Conservation (phyloP, 192 early-diverging fungal species). For the Coemansia sp. region DNA sequence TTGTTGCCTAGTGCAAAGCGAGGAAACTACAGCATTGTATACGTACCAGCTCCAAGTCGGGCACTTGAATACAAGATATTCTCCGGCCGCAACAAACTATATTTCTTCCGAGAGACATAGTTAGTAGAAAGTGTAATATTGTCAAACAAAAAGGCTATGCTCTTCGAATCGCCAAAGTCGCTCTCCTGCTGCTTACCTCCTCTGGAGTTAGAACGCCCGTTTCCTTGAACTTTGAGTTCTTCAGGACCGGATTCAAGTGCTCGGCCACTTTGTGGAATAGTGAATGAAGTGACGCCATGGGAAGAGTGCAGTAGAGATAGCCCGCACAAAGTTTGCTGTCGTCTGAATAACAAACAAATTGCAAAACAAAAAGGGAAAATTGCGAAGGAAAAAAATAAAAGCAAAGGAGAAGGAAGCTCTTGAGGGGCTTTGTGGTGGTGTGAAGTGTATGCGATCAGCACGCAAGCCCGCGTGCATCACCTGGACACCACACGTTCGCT, state of each 20-base stretch:
- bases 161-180: background rate
- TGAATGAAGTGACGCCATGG: constrained; percentile 64
- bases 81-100: constrained; percentile 93
- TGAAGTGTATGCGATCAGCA: too few species aligned
- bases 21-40: background rate
- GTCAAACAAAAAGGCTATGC: background rate
- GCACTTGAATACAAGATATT: constrained; percentile 98
- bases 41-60: constrained; percentile 93
- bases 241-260: constrained; percentile 91
- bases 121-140: background rate
- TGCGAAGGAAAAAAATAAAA: too few species aligned
- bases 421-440: too few species aligned
- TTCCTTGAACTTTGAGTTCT: constrained; percentile 93
- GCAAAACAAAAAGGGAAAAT: too few species aligned
- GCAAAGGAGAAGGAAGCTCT: too few species aligned
- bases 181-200: constrained; percentile 63
- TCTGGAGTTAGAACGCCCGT: constrained; percentile 95
- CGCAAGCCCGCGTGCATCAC: too few species aligned
- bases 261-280: constrained; percentile 79
- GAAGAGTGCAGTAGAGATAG: background rate
- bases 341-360: too few species aligned
- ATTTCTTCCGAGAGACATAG: background rate
- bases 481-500: too few species aligned
- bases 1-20: background rate
- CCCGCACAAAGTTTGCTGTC: too few species aligned